A percentile compares a stretch with the other conserved stretches of the same genome.
Conservation (phyloP, 371 early-diverging fungal genomes). For the Mortierella sp. region DNA sequence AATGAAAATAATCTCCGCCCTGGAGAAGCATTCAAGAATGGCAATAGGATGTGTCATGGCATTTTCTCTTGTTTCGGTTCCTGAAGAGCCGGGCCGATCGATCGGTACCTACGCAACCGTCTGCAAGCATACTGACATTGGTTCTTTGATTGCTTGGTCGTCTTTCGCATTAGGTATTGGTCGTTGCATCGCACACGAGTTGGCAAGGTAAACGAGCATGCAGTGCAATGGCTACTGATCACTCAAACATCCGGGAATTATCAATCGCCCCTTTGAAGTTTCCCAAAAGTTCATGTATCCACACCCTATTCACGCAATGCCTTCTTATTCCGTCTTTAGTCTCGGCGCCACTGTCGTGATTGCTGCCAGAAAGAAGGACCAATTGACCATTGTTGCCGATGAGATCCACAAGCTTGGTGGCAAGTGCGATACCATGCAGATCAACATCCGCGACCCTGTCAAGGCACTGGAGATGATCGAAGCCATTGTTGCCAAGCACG, state of each 20-base stretch:
- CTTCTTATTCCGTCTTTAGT: conserved; percentile 12
- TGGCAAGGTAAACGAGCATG: conserved; percentile 47
- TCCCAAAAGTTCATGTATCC: background rate
- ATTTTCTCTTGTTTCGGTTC: background rate
- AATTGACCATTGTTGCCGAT: conserved; percentile 40
- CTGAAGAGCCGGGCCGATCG: background rate
- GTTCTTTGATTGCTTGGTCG: background rate
- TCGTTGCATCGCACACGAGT: conserved; percentile 64
- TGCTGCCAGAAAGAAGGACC: conserved; percentile 62
- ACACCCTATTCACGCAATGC: background rate
- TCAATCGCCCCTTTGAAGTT: background rate
- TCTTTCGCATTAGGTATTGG: conserved; percentile 58
- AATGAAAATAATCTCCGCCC: background rate
- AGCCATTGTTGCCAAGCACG: conserved; percentile 57
- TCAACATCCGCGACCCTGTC: conserved; percentile 62
- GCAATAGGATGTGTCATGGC: background rate
- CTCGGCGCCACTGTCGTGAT: conserved; percentile 67
- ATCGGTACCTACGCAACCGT: background rate
- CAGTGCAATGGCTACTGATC: background rate
- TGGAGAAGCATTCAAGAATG: background rate
- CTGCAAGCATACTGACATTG: background rate
- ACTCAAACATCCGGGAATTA: background rate
- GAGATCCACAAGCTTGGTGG: conserved; percentile 61
- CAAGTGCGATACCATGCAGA: conserved; percentile 50
- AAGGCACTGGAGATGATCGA: conserved; percentile 49